Evolutionary conservation across 2,329 filamentous ascomycete genomes (phyloP).

Genomic region (Acarospora socialis): DNA sequence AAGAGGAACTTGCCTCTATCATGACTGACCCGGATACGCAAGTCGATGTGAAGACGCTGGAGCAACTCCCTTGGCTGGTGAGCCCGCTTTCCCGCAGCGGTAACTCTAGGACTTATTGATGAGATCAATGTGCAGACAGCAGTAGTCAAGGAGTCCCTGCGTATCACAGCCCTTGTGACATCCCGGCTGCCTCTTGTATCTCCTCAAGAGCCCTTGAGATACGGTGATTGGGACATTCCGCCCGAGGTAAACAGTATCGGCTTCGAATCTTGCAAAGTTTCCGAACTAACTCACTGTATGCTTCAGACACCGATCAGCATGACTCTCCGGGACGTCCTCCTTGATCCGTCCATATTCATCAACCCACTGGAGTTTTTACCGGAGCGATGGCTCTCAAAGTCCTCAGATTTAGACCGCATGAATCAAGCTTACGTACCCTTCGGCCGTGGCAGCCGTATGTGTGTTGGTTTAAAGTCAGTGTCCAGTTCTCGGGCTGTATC

Average conservation of each 20-base stretch:
- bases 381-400: conserved; percentile 6
- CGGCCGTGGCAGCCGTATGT: conserved; percentile 4
- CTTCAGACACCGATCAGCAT: conserved; percentile 8
- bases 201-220: conserved; percentile 4
- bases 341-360: conserved; percentile 6
- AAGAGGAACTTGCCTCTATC: conserved; percentile 1
- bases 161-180: conserved; percentile 2
- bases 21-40: neutral
- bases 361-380: conserved; percentile 4
- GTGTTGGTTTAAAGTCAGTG: conserved; percentile 5
- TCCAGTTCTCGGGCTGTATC: neutral
- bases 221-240: conserved; percentile 7
- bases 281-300: neutral
- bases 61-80: conserved; percentile 7
- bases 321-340: conserved; percentile 5
- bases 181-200: conserved; percentile 4
- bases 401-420: conserved; percentile 3
- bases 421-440: conserved; percentile 6
- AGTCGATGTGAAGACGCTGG: conserved; percentile 5
- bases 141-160: conserved; percentile 7
- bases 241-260: conserved; percentile 2
- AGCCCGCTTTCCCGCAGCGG: no score
- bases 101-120: neutral
- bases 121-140: neutral
- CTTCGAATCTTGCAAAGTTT: neutral